These are phyloP conservation scores for Beauveria varroae DNA, from an alignment of 2,329 filamentous ascomycete genomes.

Conservation along the genomic window DNA sequence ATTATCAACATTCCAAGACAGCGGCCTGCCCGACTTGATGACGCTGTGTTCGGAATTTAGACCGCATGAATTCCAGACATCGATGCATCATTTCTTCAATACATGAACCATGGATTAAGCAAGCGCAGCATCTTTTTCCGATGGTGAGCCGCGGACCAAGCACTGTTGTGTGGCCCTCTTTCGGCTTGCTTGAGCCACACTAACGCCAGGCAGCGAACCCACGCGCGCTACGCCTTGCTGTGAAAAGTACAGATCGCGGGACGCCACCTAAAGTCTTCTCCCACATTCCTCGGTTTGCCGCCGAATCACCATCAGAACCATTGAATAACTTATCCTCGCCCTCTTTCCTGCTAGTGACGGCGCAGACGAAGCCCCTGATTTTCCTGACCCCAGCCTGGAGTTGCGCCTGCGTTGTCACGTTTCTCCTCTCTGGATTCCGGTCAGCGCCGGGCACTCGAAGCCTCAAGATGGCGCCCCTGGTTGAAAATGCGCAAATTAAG, in stretches of 20 bases:
- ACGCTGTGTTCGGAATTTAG: no score
- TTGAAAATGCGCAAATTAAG: constrained; percentile 86
- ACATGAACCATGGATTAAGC: no score
- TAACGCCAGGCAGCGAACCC: constrained; percentile 6
- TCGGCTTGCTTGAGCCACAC: not conserved
- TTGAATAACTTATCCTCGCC: not conserved
- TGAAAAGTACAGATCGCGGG: constrained; percentile 13
- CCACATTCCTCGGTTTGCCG: constrained; percentile 5
- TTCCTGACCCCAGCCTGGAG: not conserved
- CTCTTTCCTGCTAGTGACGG: not conserved
- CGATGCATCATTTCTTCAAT: no score
- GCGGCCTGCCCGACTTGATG: no score
- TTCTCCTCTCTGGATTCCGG: not conserved
- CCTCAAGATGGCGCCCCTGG: constrained; percentile 63
- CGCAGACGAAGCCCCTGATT: not conserved
- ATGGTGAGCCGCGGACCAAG: no score
- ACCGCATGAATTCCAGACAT: no score
- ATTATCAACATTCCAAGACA: no score
- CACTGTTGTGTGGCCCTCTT: not conserved
- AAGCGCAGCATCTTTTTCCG: no score
- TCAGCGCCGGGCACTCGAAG: not conserved
- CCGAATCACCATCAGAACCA: constrained; percentile 1
- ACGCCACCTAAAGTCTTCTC: not conserved
- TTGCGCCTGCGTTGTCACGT: not conserved
- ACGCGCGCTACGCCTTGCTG: not conserved